Evolutionary conservation across 1,284 basidiomycete species (phyloP), one percentile per base, ranked within the genome.

Genomic region (Cryptococcus jaspeensis): DNA sequence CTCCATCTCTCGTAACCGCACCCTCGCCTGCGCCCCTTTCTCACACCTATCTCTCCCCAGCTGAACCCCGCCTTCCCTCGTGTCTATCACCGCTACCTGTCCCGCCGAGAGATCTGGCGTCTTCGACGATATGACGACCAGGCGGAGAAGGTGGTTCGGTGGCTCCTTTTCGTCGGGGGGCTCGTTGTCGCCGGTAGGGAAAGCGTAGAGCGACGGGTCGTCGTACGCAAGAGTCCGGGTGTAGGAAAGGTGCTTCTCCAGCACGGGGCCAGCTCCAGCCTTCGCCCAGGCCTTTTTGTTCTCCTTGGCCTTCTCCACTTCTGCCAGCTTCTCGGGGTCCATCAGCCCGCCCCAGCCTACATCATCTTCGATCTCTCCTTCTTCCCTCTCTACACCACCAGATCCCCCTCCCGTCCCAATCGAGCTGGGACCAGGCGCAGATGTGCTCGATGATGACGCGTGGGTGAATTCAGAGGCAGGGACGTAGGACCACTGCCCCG

Each of bases 321-420:
- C 43, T 46, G 63, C 64, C 5, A 73, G 56, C 51, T 71, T 50
- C 9, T 71, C 67, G 38, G 67, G 66, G 22, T 71, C 72, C 73
- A 76, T 76, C 46, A 76, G 56, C 15, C 64, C 74, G 28, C 74
- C 74, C 74, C 74, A 76, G 0, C 74, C 74, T 2, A 74, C 72
- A 59, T 76, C 69, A 44, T 76, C 72, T 28, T 72, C 68, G 15
- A 76, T 58, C 59, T 76, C 72, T 3, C 74, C 74, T 38, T 74
- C 73, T 47, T 76, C 49, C 51, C 5, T 47, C 32, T 44, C 13
- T 36, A 15, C 20, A 13, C 37, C 40, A 13, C 13, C 35, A 25
- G n/a, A 3, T n/a, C 35, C 42, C 49, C 20, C 28, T 28, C 38
- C n/a, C 32, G 15, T 28, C 15, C 48, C 36, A 18, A 3, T n/a